Conservation (phyloP, 805 yeast species). For the Isabelozyma heimii region DNA sequence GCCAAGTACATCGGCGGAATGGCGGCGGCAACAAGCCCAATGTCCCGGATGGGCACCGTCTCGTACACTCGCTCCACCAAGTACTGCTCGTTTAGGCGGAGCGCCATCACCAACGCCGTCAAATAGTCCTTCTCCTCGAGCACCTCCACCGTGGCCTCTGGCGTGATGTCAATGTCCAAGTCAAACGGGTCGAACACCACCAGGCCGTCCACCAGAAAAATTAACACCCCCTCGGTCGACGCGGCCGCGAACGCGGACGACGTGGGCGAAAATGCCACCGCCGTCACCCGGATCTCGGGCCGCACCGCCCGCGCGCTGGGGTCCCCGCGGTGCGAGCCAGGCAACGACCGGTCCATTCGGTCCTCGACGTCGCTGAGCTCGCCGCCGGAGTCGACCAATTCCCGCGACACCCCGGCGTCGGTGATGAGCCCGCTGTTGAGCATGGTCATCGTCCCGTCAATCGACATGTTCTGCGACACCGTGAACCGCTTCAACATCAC, state of each 20-base stretch:
- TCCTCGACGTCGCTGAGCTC: slow-evolving; percentile 85
- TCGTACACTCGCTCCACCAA: slow-evolving; percentile 75
- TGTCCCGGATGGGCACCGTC: slow-evolving; percentile 65
- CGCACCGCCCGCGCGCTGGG: slow-evolving; percentile 70
- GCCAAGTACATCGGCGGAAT: slow-evolving; percentile 77
- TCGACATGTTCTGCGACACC: slow-evolving; percentile 84
- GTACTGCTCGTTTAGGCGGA: slow-evolving; percentile 81
- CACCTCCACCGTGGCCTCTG: slow-evolving; percentile 64
- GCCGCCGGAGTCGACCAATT: slow-evolving; percentile 78
- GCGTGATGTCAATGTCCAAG: slow-evolving; percentile 88
- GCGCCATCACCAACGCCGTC: slow-evolving; percentile 85
- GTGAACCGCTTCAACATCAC: slow-evolving; percentile 79
- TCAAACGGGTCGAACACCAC: slow-evolving; percentile 91
- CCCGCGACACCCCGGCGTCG: slow-evolving; percentile 77
- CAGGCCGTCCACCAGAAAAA: slow-evolving; percentile 75
- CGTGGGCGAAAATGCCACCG: slow-evolving; percentile 84
- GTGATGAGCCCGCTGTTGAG: slow-evolving; percentile 82
- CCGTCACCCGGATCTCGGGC: slow-evolving; percentile 80
- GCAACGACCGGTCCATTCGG: slow-evolving; percentile 68
- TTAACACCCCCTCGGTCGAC: slow-evolving; percentile 86
- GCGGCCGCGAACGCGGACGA: slow-evolving; percentile 91
- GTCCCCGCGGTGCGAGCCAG: slow-evolving; percentile 82
- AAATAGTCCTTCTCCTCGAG: slow-evolving; percentile 62
- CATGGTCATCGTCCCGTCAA: slow-evolving; percentile 81
- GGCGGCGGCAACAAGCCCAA: slow-evolving; percentile 61